Percentiles rank a stretch among this genome's conserved stretches.
Conservation (phyloP, 2,329 filamentous ascomycete genomes). For the Pseudogymnoascus sp. region DNA sequence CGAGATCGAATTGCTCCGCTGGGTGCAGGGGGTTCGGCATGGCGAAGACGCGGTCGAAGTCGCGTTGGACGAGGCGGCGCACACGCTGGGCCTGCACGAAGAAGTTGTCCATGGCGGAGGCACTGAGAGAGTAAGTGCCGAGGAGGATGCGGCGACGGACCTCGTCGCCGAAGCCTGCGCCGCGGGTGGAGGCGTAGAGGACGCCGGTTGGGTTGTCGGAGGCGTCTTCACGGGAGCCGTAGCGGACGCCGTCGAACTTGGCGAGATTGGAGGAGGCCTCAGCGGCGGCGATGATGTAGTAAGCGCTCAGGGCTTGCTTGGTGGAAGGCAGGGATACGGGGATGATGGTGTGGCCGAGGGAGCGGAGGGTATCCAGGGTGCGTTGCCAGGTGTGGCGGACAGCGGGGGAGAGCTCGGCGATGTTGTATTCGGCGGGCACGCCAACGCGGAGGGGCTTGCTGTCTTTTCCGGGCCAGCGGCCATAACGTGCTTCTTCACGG, state of each 20-base stretch:
- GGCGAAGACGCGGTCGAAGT: conserved; percentile 76
- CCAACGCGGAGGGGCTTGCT: conserved; percentile 36
- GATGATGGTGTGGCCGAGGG: conserved; percentile 61
- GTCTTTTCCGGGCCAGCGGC: background rate
- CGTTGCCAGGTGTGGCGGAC: conserved; percentile 63
- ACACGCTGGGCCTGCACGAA: conserved; percentile 90
- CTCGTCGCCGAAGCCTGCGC: conserved; percentile 69
- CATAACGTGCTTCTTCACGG: background rate
- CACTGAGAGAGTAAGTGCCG: conserved; percentile 83
- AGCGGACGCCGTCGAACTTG: conserved; percentile 95
- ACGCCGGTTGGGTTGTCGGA: conserved; percentile 52
- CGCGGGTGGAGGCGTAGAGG: conserved; percentile 69
- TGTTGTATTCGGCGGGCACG: conserved; percentile 74
- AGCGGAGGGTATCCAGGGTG: conserved; percentile 51
- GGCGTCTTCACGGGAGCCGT: conserved; percentile 43
- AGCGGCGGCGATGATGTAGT: conserved; percentile 90
- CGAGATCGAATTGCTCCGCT: conserved; percentile 46
- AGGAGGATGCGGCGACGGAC: conserved; percentile 81
- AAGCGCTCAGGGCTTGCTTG: conserved; percentile 76
- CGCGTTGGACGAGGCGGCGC: conserved; percentile 70
- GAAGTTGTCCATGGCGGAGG: conserved; percentile 89
- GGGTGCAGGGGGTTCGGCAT: conserved; percentile 59
- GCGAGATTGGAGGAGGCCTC: conserved; percentile 94
- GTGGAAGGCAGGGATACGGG: conserved; percentile 77
- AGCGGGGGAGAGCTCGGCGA: conserved; percentile 62